Evolutionary conservation across 257 asterid species (phyloP), one percentile per base, ranked within the genome.

Genomic region (Scutellaria galericulata): DNA sequence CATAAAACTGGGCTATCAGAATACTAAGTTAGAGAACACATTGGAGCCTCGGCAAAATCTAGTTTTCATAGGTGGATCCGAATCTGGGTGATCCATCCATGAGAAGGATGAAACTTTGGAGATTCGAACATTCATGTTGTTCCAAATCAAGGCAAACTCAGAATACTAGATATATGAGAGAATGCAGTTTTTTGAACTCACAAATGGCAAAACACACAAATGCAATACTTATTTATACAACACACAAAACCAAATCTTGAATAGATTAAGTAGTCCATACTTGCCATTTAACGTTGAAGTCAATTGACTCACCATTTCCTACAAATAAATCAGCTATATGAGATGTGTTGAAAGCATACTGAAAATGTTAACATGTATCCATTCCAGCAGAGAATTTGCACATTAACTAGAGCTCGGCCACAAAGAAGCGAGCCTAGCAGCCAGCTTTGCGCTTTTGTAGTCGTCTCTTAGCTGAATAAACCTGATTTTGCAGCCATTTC

Each of bases 391-490:
- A 31, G 37, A 31, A 31, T 31, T 3, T 53, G 13, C 41, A n/a
- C 37, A 54, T 71, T 65, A 76, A 68, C 76, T 76, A 9, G 82
- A 69, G 81, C 81, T 68, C 10, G 72, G 64, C 78, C 85, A 92
- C 82, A 92, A 85, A 61, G 96, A 90, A 84, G 93, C 82, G 51
- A 95, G 98, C 78, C 68, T 81, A 41, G 96, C 75, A 60, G 97
- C 98, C 79, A 95, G 89, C 81, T 95, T 95, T 55, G 96, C 99
- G 63, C 96, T 95, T 89, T 92, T 95, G 88, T 85, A 95, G 84
- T 95, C 99, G 70, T 92, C 98, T 83, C 98, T 87, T 48, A 92
- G 91, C 77, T 92, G 98, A 78, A 95, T 92, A 82, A 95, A 95
- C 96, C 99, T 95, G 97, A 76, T 66, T 76, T 74, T 62, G 68